Percentiles rank a stretch among this genome's conserved stretches.
Evolutionary conservation across 768 basidiomycete species (phyloP).

Genomic region (Termitomyces sp.): DNA sequence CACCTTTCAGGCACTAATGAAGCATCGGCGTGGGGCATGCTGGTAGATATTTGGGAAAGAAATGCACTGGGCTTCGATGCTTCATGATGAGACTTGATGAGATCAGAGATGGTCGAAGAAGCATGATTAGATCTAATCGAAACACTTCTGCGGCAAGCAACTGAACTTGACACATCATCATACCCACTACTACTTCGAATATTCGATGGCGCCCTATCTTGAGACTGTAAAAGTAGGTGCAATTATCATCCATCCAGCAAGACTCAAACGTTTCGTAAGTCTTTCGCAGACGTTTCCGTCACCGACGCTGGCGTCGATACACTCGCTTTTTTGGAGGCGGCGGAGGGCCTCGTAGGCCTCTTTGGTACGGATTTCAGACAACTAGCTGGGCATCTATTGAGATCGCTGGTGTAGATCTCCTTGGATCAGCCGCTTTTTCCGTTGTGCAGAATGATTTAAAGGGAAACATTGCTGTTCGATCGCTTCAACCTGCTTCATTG

Average conservation of each 20-base stretch:
- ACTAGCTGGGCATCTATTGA: neutral
- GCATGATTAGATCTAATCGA: constrained; percentile 6
- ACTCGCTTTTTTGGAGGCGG: constrained; percentile 80
- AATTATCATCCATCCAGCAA: too few relatives aligned
- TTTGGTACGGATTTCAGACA: constrained; percentile 63
- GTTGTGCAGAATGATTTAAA: constrained; percentile 85
- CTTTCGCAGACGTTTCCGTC: constrained; percentile 88
- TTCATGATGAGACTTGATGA: constrained; percentile 13
- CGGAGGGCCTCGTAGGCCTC: constrained; percentile 82
- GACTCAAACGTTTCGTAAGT: constrained; percentile 45
- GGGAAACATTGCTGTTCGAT: constrained; percentile 84
- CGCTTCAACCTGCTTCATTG: neutral
- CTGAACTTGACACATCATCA: neutral
- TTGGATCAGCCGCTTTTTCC: constrained; percentile 81
- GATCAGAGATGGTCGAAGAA: constrained; percentile 16
- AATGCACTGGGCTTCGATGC: neutral
- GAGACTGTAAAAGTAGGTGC: constrained; percentile 60
- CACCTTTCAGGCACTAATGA: constrained; percentile 63
- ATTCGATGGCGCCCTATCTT: constrained; percentile 71
- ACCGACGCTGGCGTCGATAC: constrained; percentile 90
- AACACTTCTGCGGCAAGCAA: neutral
- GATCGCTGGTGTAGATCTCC: constrained; percentile 56
- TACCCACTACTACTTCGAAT: neutral
- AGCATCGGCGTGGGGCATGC: constrained; percentile 84
- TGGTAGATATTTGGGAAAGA: neutral